These are phyloP conservation scores for Whalleya microplaca DNA, from an alignment of 2,329 filamentous ascomycete genomes.

Conservation along the genomic window DNA sequence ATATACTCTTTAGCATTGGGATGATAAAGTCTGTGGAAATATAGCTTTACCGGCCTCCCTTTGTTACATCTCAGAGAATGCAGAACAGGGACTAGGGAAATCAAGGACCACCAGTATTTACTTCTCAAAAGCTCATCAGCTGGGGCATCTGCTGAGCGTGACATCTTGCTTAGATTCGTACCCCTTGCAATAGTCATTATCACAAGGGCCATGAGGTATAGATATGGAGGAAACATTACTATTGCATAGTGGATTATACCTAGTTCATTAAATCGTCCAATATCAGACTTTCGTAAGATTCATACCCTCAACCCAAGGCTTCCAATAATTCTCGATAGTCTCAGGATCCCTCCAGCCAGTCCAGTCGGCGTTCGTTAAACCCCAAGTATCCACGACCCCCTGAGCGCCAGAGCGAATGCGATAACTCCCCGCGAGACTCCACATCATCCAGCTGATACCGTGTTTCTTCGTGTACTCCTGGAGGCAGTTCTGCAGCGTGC, in stretches of 20 bases:
- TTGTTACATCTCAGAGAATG: no score
- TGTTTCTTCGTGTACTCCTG: constrained; percentile 48
- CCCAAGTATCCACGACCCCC: constrained; percentile 52
- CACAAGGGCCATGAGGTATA: no score
- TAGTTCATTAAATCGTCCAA: not conserved
- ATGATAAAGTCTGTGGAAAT: no score
- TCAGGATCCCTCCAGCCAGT: constrained; percentile 49
- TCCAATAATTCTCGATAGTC: constrained; percentile 53
- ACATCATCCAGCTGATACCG: constrained; percentile 53
- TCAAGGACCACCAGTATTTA: no score
- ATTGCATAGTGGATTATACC: no score
- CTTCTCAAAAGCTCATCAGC: no score
- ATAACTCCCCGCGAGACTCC: constrained; percentile 53
- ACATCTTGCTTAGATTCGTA: no score
- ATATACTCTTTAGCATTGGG: no score
- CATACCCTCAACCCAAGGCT: constrained; percentile 53
- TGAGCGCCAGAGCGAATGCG: constrained; percentile 49
- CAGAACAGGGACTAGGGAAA: no score
- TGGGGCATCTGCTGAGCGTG: no score
- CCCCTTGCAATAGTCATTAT: no score
- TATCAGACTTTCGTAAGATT: constrained; percentile 28
- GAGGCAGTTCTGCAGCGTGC: constrained; percentile 51
- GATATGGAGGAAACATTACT: not conserved
- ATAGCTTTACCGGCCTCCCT: no score
- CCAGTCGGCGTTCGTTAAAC: constrained; percentile 51